Base-by-base conservation (phyloP, 176 grass and related monocot genomes). In the Cenchrus fungigraminus region DNA sequence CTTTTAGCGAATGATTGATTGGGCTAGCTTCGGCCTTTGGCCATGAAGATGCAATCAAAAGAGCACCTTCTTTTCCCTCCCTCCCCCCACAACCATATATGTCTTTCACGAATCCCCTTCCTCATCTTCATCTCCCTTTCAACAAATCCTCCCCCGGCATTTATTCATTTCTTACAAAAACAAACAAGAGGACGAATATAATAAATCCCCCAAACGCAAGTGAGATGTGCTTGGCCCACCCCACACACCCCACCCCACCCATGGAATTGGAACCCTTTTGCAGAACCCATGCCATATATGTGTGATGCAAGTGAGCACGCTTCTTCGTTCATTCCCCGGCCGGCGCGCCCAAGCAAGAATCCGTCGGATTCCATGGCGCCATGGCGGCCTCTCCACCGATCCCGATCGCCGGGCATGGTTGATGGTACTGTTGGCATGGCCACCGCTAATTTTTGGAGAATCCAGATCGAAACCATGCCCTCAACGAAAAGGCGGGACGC, bases 41-140 rank as follows among this genome's bases (percentile, higher is more conserved):
- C 28, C 62, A 70, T 76, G 58, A 45, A 61, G 50, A 59, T 63
- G 83, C 78, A 76, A 78, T 16, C 25, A 31, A 78, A 82, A 79
- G 56, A 16, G 52, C 84, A 87, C 74, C 73, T 83, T 61, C 84
- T 43, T 9, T 71, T 60, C 5, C 7, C 17, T 8, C 19, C 19
- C 58, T 25, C 1, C 9, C 57, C 20, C 9, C 8, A 19, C 17
- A 6, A 54, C 34, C 65, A 6, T 63, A 40, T 40, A n/a, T 63
- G 66, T 16, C 68, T 72, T 65, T 77, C 64, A 58, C 5, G 71
- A 76, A 89, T 85, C 58, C 63, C 55, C 71, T 9, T 9, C 55
- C 12, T 8, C 20, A 9, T 10, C 42, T 52, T n/a, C 43, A 12
- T 1, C 32, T 19, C 0, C 6, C 69, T 85, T 84, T 32, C n/a